Evolutionary conservation across 2,329 filamentous ascomycete genomes (phyloP), one percentile per base, ranked within the genome.

Genomic region (Hansfordia pulvinata): DNA sequence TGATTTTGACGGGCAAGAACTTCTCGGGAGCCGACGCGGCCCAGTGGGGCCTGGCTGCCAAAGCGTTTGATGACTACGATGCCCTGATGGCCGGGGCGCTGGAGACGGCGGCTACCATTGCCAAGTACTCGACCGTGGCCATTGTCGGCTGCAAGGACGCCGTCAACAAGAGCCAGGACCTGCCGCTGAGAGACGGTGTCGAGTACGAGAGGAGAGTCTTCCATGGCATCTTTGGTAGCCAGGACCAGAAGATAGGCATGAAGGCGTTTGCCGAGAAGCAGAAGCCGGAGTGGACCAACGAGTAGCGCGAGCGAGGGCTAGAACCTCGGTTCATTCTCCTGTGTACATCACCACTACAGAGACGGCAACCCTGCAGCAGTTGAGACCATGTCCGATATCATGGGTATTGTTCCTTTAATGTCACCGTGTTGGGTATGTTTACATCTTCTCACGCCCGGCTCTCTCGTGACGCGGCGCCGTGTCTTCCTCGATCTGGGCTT

Each of bases 121-220:
- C 90, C 0, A 60, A 79, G 1, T 84, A 90, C 54, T 86, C 81
- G 27, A 73, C 68, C 47, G 77, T 98, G n/a, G 81, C 88, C 2
- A 73, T 93, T 31, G 75, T 84, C 58, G 90, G 81, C 8, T 78
- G 72, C 30, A 98, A 98, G 66, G 90, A 98, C 64, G 88, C 90
- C n/a, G 88, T 98, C 30, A 93, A 96, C 53, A 96, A 94, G 75
- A 93, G 85, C 53, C 86, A 96, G 63, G 90, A 98, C 43, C 56
- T 93, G 40, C 65, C 77, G 4, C 59, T 98, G 32, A 63, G 80
- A 40, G 90, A 96, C 46, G 90, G 90, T 10, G 80, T 98, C 2
- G 90, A 98, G 58, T 96, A 75, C 56, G 90, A 98, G 68, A 69
- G 90, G 47, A 71, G 86, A 28, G 67, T 96, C 18, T 98, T 98